Conservation (phyloP, 2,329 filamentous ascomycete species). For the Fusarium poae region DNA sequence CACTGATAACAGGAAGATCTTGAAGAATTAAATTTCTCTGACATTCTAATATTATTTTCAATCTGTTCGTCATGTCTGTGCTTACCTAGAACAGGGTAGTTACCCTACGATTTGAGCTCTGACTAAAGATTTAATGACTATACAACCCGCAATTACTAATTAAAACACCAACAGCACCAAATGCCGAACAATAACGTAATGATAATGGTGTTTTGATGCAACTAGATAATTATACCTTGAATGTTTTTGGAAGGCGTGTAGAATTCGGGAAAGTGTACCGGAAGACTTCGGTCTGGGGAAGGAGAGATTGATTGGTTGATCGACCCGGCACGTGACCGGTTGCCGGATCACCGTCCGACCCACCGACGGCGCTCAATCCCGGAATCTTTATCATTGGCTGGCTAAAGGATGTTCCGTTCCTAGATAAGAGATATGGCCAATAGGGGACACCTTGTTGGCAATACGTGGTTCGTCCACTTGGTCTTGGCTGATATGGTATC, state of each 20-base stretch:
- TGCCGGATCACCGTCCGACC: slow-evolving; percentile 27
- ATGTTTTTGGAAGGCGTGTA: slow-evolving; percentile 37
- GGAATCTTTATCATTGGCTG: slow-evolving; percentile 26
- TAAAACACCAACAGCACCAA: slow-evolving; percentile 1
- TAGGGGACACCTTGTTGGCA: slow-evolving; percentile 26
- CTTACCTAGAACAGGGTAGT: slow-evolving; percentile 9
- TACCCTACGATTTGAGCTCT: background rate
- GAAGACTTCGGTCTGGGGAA: slow-evolving; percentile 33
- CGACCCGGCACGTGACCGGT: slow-evolving; percentile 37
- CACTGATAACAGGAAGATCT: background rate
- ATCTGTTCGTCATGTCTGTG: background rate
- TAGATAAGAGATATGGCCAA: slow-evolving; percentile 29
- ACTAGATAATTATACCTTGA: slow-evolving; percentile 22
- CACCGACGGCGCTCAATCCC: slow-evolving; percentile 26
- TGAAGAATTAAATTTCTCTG: background rate
- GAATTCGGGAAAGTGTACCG: slow-evolving; percentile 20
- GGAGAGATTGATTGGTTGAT: slow-evolving; percentile 4
- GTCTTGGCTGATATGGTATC: slow-evolving; percentile 27
- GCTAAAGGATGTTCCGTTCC: slow-evolving; percentile 23
- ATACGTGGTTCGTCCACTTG: slow-evolving; percentile 13
- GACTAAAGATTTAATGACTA: slow-evolving; percentile 24
- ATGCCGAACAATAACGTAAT: slow-evolving; percentile 20
- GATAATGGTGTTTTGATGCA: slow-evolving; percentile 20
- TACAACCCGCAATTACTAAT: slow-evolving; percentile 1
- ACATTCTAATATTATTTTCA: background rate